Base-by-base conservation (phyloP, 768 basidiomycete species). In the Crucibulum laeve region DNA sequence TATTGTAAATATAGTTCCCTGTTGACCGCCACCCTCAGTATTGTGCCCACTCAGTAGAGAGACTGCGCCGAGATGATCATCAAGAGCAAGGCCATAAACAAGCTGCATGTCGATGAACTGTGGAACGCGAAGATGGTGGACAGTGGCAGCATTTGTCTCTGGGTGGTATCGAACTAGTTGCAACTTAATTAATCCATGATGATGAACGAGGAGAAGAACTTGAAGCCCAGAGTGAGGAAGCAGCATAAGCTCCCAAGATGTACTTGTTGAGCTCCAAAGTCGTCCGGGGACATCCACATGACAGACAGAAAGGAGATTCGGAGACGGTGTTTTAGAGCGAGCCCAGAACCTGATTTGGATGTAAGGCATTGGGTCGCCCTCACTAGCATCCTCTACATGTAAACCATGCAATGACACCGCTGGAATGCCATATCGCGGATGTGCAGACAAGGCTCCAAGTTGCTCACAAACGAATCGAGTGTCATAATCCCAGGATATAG, bases 401-500 rank as follows among this genome's bases (percentile, higher is more conserved):
- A 40, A 24, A 3, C 38, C 28, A 32, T 51, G 51, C n/a, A 58
- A 32, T 5, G 55, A 54, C n/a, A 56, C 55, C 3, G 51, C 51
- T 14, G 55, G 57, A 13, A 53, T 45, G 8, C 50, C 47, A 45
- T 53, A 56, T 23, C 22, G 38, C 3, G 55, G 41, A 38, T 56
- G 50, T 2, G 57, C 44, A 33, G 55, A 53, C 7, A 58, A 45
- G 8, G 48, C 50, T 18, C 55, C 57, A 18, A 54, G 50, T 19
- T 43, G 42, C 8, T 4, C 14, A 24, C 8, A 34, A 6, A 11
- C 5, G 8, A 30, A 5, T 11, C 22, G n/a, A 6, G 5, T 11
- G n/a, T 6, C 5, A 11, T 7, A 15, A 10, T 10, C 25, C 40
- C 40, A 32, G 25, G 5, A 11, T 26, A 32, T 42, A 5, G 25